A percentile compares a stretch with the other conserved stretches of the same genome.
Conservation (phyloP, 495 filamentous ascomycete genomes). For the Venustampulla echinocandica region DNA sequence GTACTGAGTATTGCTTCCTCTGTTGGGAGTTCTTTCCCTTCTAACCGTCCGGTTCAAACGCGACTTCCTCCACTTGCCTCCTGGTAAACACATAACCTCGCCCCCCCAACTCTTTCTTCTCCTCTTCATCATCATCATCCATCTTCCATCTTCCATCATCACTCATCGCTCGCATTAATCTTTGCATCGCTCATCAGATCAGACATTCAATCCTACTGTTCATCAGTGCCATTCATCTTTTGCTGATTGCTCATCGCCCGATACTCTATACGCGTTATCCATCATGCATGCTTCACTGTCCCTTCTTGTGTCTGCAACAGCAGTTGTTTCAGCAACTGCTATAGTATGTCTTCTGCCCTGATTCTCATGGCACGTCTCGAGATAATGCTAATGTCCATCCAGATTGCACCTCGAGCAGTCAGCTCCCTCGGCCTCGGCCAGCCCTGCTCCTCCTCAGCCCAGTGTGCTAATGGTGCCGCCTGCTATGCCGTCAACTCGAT, state of each 20-base stretch:
- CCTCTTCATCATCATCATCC: background rate
- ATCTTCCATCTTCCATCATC: background rate
- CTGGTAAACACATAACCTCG: no score
- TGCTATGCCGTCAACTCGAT: slow-evolving; percentile 4
- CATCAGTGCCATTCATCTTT: background rate
- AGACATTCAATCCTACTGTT: background rate
- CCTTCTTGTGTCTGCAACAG: background rate
- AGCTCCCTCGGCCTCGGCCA: background rate
- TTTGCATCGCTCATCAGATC: background rate
- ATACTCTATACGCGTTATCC: background rate
- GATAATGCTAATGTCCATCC: background rate
- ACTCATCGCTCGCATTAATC: background rate
- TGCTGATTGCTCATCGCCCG: background rate
- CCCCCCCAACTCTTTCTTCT: background rate
- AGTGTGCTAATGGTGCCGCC: slow-evolving; percentile 4
- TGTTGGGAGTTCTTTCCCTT: no score
- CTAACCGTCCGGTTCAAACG: no score
- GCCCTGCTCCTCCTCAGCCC: background rate
- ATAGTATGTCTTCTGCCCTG: background rate
- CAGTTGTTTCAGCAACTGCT: background rate
- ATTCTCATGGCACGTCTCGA: background rate
- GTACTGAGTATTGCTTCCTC: no score
- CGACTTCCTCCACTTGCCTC: background rate
- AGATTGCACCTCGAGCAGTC: background rate
- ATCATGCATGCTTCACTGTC: background rate